These are phyloP conservation scores for Rhodotorula sp. DNA, from an alignment of 1,284 basidiomycete species.

Conservation along the genomic window DNA sequence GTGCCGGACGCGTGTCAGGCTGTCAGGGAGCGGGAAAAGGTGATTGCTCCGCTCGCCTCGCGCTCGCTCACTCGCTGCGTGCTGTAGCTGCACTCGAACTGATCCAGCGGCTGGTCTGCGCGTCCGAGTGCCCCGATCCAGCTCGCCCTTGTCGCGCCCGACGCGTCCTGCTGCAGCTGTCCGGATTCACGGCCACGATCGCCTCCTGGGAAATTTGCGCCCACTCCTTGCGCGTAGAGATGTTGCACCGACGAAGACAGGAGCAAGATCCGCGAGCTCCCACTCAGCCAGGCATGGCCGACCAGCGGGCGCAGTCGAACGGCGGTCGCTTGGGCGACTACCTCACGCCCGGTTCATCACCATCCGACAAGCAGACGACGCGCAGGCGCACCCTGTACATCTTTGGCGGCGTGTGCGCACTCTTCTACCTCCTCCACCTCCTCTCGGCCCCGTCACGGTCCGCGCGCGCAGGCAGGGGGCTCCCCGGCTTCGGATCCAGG, in stretches of 20 bases:
- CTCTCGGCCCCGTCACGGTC: constrained; percentile 12
- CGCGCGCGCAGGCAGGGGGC: constrained; percentile 26
- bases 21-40: too few relatives aligned
- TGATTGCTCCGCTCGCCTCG: too few relatives aligned
- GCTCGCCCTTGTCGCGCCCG: too few relatives aligned
- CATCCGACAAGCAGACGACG: constrained; percentile 12
- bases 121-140: background rate
- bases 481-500: constrained; percentile 36
- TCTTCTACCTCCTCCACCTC: constrained; percentile 38
- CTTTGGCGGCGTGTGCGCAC: constrained; percentile 17
- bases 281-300: constrained; percentile 3
- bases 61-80: too few relatives aligned
- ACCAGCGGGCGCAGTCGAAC: constrained; percentile 3
- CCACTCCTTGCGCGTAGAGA: too few relatives aligned
- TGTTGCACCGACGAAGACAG: constrained; percentile 21
- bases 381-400: constrained; percentile 21
- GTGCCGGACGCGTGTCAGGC: too few relatives aligned
- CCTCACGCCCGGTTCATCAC: constrained; percentile 2
- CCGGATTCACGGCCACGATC: background rate
- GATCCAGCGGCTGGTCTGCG: background rate
- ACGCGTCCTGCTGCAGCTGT: background rate
- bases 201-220: background rate
- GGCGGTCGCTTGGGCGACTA: constrained; percentile 11
- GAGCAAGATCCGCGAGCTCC: constrained; percentile 10
- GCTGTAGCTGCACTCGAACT: background rate